phyloP scores from a whole-genome alignment of 2,329 filamentous ascomycete species.

The Clonostachys rosea region DNA sequence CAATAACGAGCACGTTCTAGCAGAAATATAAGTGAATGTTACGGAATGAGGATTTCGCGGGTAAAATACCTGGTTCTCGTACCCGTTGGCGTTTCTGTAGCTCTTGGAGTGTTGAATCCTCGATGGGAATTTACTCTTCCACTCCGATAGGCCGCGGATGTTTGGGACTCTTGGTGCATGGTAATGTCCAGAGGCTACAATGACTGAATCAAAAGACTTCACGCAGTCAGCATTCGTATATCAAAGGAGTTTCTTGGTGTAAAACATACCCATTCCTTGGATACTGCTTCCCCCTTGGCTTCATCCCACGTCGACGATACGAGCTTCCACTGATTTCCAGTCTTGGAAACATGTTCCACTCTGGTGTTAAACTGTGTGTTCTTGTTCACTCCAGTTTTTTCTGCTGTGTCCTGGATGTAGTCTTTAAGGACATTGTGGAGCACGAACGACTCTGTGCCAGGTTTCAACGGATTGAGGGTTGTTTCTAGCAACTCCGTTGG shows the following conservation, averaged over 20 bases:
- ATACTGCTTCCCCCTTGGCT: too few species aligned
- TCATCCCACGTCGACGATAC: too few species aligned
- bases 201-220: constrained; percentile 55
- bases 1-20: constrained; percentile 47
- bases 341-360: constrained; percentile 48
- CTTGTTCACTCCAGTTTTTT: constrained; percentile 39
- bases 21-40: too few species aligned
- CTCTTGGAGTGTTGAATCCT: constrained; percentile 65
- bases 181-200: constrained; percentile 66
- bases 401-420: constrained; percentile 57
- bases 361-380: constrained; percentile 51
- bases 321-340: constrained; percentile 11
- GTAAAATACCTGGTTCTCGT: too few species aligned
- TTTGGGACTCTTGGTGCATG: constrained; percentile 57
- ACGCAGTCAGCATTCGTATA: constrained; percentile 17
- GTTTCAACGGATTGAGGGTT: constrained; percentile 45
- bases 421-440: constrained; percentile 49
- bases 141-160: constrained; percentile 51
- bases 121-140: constrained; percentile 47
- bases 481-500: constrained; percentile 50
- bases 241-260: constrained; percentile 1
- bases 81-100: constrained; percentile 60
- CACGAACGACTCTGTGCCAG: constrained; percentile 54
- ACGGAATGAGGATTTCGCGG: too few species aligned
- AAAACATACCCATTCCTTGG: too few species aligned